phyloP scores from a whole-genome alignment of 2,329 filamentous ascomycete species.

The Aspergillus sp. region DNA sequence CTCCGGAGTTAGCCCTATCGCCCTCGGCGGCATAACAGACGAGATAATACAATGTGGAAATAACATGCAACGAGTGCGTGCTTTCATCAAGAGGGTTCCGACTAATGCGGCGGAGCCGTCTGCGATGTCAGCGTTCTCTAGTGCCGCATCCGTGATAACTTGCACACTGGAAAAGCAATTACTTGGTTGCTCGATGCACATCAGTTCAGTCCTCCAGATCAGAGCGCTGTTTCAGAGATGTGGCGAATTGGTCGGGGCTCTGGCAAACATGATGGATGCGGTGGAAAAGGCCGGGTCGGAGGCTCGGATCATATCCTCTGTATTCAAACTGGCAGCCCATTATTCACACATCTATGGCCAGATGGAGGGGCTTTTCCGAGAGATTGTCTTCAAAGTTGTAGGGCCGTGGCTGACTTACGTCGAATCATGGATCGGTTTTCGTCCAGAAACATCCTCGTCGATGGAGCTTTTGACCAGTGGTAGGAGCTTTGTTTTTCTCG shows the following conservation, averaged over 20 bases:
- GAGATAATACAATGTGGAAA: slow-evolving; percentile 38
- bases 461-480: slow-evolving; percentile 48
- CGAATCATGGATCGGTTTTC: slow-evolving; percentile 73
- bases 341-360: slow-evolving; percentile 64
- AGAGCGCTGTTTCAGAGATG: slow-evolving; percentile 40
- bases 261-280: slow-evolving; percentile 42
- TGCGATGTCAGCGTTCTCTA: slow-evolving; percentile 37
- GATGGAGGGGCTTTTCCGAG: slow-evolving; percentile 64
- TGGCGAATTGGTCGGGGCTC: slow-evolving; percentile 35
- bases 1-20: slow-evolving; percentile 51
- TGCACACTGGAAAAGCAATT: slow-evolving; percentile 40
- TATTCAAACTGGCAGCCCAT: slow-evolving; percentile 63
- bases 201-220: slow-evolving; percentile 37
- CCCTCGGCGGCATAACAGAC: slow-evolving; percentile 35
- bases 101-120: slow-evolving; percentile 27
- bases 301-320: slow-evolving; percentile 60
- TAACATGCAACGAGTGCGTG: slow-evolving; percentile 35
- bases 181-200: slow-evolving; percentile 21
- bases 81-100: slow-evolving; percentile 33
- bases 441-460: slow-evolving; percentile 56
- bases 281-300: slow-evolving; percentile 54
- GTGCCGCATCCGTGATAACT: slow-evolving; percentile 33
- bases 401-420: slow-evolving; percentile 67
- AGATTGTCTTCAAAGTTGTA: slow-evolving; percentile 64
- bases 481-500: slow-evolving; percentile 63